Base-by-base conservation (phyloP, 31 red algal species). In the Endocladia muricata region DNA sequence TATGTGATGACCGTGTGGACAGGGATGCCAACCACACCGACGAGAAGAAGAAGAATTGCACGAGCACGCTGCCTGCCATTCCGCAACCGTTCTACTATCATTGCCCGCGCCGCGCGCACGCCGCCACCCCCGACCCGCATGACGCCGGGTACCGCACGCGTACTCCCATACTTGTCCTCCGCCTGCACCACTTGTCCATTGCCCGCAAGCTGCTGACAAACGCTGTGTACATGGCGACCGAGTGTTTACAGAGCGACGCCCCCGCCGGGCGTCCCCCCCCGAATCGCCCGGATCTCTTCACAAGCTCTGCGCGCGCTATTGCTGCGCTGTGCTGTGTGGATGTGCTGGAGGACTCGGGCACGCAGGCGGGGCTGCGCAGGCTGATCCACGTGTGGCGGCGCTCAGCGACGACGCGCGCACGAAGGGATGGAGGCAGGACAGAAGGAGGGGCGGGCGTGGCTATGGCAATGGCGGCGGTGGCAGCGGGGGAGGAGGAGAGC, bases 41-140 rank as follows among this genome's bases (percentile, higher is more conserved):
- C 21, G 44, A 49, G 19, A 49, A 19, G 44, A 49, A 49, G 61
- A 21, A 67, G 61, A n/a, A n/a, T n/a, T n/a, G n/a, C n/a, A n/a
- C n/a, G n/a, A n/a, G n/a, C n/a, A n/a, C n/a, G n/a, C n/a, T n/a
- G n/a, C n/a, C n/a, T n/a, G n/a, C n/a, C n/a, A n/a, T n/a, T n/a
- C n/a, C n/a, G n/a, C n/a, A n/a, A n/a, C n/a, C n/a, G 61, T 67
- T 67, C 39, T 67, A 0, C 39, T 67, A 67, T 67, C 61, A 67
- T 36, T 34, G 34, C 21, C 39, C 32, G 61, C 32, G 8, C 44
- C 19, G 44, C 44, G 8, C 11, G 44, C 19, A 19, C 11, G 44
- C 19, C 19, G 44, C 44, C 19, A 19, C 8, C 19, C 11, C 8
- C 8, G 44, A 49, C 19, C 11, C 8, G 44, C 19, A 19, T 8